Conservation (phyloP, 768 basidiomycete genomes). For the Pulveroboletus sp. region DNA sequence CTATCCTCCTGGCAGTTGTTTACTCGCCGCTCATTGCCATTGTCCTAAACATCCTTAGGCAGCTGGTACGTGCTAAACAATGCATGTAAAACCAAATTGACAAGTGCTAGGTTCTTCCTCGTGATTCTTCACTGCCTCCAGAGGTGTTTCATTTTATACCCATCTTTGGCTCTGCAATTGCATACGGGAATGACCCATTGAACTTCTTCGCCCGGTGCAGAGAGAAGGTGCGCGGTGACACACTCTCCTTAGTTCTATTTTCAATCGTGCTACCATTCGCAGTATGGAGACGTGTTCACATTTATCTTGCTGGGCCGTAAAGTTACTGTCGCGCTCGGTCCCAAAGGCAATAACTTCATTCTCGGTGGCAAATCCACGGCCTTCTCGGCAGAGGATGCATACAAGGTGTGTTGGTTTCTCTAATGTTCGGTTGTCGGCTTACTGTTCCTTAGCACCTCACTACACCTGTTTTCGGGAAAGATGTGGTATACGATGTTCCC, state of each 20-base stretch:
- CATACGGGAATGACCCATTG: constrained; percentile 91
- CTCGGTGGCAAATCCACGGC: constrained; percentile 91
- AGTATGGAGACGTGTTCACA: constrained; percentile 98
- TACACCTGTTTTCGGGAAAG: constrained; percentile 94
- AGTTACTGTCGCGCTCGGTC: constrained; percentile 87
- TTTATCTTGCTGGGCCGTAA: constrained; percentile 87
- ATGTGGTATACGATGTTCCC: constrained; percentile 96
- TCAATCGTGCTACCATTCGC: neutral
- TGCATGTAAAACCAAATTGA: neutral
- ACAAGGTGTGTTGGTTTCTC: constrained; percentile 59
- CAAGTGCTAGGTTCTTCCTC: constrained; percentile 56
- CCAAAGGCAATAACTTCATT: constrained; percentile 91
- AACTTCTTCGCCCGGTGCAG: constrained; percentile 79
- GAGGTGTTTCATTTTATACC: constrained; percentile 93
- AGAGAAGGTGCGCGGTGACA: constrained; percentile 60
- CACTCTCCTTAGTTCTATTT: neutral
- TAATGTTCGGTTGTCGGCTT: neutral
- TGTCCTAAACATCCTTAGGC: constrained; percentile 71
- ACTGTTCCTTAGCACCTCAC: constrained; percentile 66
- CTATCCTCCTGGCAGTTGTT: constrained; percentile 44
- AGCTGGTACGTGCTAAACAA: constrained; percentile 54
- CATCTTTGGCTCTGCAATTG: constrained; percentile 81
- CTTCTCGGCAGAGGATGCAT: constrained; percentile 95
- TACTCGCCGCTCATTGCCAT: constrained; percentile 70
- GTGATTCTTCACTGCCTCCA: constrained; percentile 74